These are phyloP conservation scores for Phytopythium ostracodes DNA, from an alignment of 352 stramenopile genomes.

Conservation along the genomic window DNA sequence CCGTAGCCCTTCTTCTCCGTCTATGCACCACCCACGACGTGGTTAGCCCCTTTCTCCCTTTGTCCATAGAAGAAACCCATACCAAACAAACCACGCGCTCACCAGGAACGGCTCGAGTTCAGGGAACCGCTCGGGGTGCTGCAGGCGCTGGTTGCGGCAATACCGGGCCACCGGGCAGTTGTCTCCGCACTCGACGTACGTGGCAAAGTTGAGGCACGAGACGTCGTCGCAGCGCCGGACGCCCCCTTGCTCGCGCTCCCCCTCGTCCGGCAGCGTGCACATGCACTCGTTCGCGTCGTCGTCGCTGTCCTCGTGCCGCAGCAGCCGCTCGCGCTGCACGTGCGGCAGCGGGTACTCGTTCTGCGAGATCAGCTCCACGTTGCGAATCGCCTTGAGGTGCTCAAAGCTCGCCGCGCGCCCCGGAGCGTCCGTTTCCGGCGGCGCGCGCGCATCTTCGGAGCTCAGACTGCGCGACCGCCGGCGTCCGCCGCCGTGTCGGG, in stretches of 20 bases:
- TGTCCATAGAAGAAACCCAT: not conserved
- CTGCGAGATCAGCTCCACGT: conserved; percentile 51
- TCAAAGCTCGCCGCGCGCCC: conserved; percentile 31
- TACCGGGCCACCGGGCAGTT: conserved; percentile 40
- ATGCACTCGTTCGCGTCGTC: conserved; percentile 49
- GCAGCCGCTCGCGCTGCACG: conserved; percentile 34
- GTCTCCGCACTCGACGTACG: conserved; percentile 73
- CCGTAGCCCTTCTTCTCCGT: conserved; percentile 85
- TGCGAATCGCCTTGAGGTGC: conserved; percentile 62
- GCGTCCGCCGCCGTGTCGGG: not conserved
- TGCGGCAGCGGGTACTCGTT: conserved; percentile 77
- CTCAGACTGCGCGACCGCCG: not conserved
- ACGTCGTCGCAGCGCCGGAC: conserved; percentile 66
- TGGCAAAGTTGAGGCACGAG: conserved; percentile 88
- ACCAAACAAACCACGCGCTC: not conserved
- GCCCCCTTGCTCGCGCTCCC: conserved; percentile 31
- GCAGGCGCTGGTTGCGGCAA: conserved; percentile 75
- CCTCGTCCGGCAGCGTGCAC: conserved; percentile 39
- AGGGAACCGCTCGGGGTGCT: conserved; percentile 63
- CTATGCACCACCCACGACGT: conserved; percentile 7
- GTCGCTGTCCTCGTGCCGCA: conserved; percentile 34
- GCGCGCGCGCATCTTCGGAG: not conserved
- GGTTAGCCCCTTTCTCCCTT: not conserved
- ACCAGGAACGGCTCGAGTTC: conserved; percentile 68
- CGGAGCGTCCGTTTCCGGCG: not conserved